Evolutionary conservation across 1,139 yeast genomes (phyloP), one percentile per base, ranked within the genome.

Genomic region (Pichia sp.): DNA sequence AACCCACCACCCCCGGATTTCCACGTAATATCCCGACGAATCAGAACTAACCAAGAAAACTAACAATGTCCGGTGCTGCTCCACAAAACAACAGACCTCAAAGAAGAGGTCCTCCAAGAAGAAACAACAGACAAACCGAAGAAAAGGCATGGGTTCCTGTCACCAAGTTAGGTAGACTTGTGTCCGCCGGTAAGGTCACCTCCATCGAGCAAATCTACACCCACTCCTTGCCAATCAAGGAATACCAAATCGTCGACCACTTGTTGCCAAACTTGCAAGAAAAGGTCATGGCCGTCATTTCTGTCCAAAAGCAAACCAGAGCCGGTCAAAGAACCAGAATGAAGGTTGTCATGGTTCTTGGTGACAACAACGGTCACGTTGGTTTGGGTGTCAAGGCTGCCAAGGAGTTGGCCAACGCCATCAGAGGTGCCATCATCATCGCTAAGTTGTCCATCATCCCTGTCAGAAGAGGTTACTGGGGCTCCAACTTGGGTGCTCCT

Each of bases 321-420:
- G 99, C 99, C 73, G 99, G 99, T 91, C 99, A 93, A 86, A 93
- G 99, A 86, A 93, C 99, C 81, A 91, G 99, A 85, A 92, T 93
- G 88, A 95, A 95, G 95, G 99, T 98, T 78, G 96, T 93, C 75
- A 98, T 95, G 76, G 92, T 93, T 75, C 91, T 93, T 77, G 99
- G 99, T 85, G 99, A 95, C 84, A 81, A 92, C 73, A 90, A 91
- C 90, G 99, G 99, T 79, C 99, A 95, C 85, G 97, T 93, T 81
- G 99, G 99, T 88, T 88, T 93, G 76, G 99, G 99, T 84, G 92
- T 95, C 83, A 95, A 95, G 91, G 92, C 98, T 78, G 97, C 99
- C 73, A 93, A 93, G 91, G 99, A 95, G 84, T 98, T 93, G 73
- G 99, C 99, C 71, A 91, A 97, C 72, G 98, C 99, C 75, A 93